Evolutionary conservation across 805 yeast genomes (phyloP).

Genomic region (Candida orba): DNA sequence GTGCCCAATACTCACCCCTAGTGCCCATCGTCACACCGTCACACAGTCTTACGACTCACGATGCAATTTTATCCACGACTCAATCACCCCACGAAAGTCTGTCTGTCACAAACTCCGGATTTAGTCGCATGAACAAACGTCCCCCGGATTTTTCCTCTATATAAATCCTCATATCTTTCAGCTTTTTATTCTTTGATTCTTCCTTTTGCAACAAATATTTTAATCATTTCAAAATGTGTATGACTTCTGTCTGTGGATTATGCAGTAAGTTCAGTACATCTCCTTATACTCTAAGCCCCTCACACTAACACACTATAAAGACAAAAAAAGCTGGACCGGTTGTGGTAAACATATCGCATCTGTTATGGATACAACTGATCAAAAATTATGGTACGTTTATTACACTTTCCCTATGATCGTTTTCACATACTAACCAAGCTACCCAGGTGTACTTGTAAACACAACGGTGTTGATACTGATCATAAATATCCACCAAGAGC

Average conservation of each 20-base stretch:
- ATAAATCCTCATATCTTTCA: no score
- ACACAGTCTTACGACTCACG: no score
- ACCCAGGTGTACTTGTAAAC: conserved; percentile 41
- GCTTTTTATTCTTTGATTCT: no score
- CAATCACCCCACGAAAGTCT: neutral
- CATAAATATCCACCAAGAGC: conserved; percentile 53
- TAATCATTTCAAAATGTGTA: conserved; percentile 13
- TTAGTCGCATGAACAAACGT: neutral
- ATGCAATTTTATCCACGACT: no score
- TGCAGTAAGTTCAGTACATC: conserved; percentile 17
- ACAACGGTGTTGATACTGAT: conserved; percentile 27
- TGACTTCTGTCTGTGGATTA: conserved; percentile 21
- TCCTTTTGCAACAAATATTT: neutral
- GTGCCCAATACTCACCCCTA: no score
- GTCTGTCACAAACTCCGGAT: neutral
- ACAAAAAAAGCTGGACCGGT: conserved; percentile 60
- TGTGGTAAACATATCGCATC: conserved; percentile 47
- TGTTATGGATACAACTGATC: conserved; percentile 48
- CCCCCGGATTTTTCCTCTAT: neutral
- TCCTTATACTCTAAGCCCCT: neutral
- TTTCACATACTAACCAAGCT: conserved; percentile 16
- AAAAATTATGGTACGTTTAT: conserved; percentile 26
- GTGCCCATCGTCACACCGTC: no score
- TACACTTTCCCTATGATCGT: no score
- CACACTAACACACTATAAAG: conserved; percentile 9